Percentiles rank a stretch among this genome's conserved stretches.
Evolutionary conservation across 2,329 filamentous ascomycete species (phyloP).

Genomic region (Capronia epimyces): DNA sequence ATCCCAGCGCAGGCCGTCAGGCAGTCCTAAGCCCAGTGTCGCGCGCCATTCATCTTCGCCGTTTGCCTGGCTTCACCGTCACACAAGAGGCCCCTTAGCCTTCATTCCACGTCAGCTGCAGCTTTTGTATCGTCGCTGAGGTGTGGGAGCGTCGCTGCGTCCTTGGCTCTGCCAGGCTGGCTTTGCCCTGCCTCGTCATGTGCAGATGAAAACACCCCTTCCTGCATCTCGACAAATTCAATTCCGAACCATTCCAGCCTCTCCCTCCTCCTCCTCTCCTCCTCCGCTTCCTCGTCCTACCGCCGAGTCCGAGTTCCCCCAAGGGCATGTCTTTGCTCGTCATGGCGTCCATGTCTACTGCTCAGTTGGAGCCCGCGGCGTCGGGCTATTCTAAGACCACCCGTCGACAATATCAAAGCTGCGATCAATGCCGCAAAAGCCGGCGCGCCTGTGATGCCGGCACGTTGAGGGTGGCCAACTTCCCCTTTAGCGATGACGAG

Average conservation of each 20-base stretch:
- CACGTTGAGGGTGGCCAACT: conserved; percentile 15
- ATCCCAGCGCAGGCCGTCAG: neutral
- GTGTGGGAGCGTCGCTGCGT: neutral
- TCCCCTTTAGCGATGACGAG: conserved; percentile 14
- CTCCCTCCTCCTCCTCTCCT: neutral
- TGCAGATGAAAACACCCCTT: neutral
- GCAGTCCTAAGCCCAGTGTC: neutral
- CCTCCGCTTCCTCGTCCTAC: too few species aligned
- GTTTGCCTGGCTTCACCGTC: neutral
- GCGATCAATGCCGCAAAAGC: conserved; percentile 22
- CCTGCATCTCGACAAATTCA: neutral
- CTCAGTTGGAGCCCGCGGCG: neutral
- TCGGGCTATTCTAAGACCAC: conserved; percentile 20
- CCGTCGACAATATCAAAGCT: conserved; percentile 40
- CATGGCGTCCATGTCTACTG: neutral
- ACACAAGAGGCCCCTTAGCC: neutral
- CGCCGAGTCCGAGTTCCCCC: too few species aligned
- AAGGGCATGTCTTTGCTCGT: neutral
- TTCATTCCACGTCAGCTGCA: neutral
- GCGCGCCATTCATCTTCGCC: neutral
- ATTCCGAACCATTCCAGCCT: neutral
- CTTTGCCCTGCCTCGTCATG: neutral
- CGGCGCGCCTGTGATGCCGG: conserved; percentile 22
- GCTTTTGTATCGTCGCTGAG: neutral
- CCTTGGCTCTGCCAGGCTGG: neutral